A percentile compares a stretch with the other conserved stretches of the same genome.
These are phyloP conservation scores for Epicoccum nigrum DNA, from an alignment of 2,329 filamentous ascomycete species.

Conservation along the genomic window DNA sequence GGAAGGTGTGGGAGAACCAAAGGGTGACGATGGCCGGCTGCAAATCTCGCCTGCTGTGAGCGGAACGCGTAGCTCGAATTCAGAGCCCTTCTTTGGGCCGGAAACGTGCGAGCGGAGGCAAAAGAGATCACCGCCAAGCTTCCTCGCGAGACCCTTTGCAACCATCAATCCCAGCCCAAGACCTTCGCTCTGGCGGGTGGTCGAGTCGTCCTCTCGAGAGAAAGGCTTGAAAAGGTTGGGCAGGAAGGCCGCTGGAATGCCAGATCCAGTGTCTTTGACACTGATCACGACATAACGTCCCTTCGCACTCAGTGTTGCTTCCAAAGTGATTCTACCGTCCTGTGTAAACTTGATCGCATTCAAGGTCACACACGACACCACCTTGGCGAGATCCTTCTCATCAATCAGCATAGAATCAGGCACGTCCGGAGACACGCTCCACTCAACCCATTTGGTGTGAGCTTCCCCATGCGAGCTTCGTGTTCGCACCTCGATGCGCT, in stretches of 20 bases:
- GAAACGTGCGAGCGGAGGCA: constrained; percentile 67
- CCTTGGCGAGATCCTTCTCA: constrained; percentile 67
- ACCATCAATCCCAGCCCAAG: constrained; percentile 72
- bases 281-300: constrained; percentile 64
- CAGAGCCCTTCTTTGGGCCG: constrained; percentile 66
- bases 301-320: constrained; percentile 59
- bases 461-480: constrained; percentile 52
- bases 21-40: constrained; percentile 59
- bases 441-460: constrained; percentile 56
- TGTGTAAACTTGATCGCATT: constrained; percentile 77
- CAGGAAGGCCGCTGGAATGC: constrained; percentile 70
- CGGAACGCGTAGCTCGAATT: constrained; percentile 72
- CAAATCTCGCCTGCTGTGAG: constrained; percentile 59
- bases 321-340: constrained; percentile 64
- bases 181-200: constrained; percentile 70
- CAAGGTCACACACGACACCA: constrained; percentile 67
- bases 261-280: constrained; percentile 70
- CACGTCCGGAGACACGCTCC: constrained; percentile 57
- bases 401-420: constrained; percentile 64
- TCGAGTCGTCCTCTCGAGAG: constrained; percentile 70
- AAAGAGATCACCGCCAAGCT: constrained; percentile 70
- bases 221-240: constrained; percentile 73
- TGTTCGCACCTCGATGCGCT: constrained; percentile 56
- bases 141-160: constrained; percentile 72
- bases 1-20: constrained; percentile 52